Conservation (phyloP, 345 rosid species). For the Luvunga scandens region DNA sequence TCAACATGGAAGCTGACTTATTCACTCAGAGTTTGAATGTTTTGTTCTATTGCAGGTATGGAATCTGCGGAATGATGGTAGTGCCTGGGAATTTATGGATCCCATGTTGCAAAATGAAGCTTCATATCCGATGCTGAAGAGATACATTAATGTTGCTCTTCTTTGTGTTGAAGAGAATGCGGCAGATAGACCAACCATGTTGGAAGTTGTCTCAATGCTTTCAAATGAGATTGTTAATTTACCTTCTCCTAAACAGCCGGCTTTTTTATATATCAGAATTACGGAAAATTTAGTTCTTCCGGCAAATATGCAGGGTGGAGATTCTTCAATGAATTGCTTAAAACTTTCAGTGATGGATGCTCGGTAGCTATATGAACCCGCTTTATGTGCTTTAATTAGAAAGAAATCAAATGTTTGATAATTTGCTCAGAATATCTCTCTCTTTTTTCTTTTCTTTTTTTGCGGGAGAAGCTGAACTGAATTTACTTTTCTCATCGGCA, state of each 20-base stretch:
- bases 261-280: slow-evolving; percentile 11
- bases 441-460: no score
- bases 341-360: background rate
- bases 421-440: no score
- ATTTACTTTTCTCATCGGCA: no score
- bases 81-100: background rate
- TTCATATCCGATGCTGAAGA: background rate
- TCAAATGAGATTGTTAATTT: slow-evolving; percentile 8
- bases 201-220: slow-evolving; percentile 20
- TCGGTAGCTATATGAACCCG: background rate
- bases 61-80: background rate
- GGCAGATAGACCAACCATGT: slow-evolving; percentile 28
- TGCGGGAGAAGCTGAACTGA: no score
- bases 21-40: no score
- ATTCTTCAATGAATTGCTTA: background rate
- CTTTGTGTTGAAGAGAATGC: slow-evolving; percentile 20
- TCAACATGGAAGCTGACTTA: no score
- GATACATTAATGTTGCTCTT: slow-evolving; percentile 11
- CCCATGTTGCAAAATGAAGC: background rate
- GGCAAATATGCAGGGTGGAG: background rate
- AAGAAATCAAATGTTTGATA: no score
- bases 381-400: no score
- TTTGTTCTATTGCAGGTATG: background rate
- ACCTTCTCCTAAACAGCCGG: slow-evolving; percentile 21
- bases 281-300: background rate